Conservation (phyloP, 2,329 filamentous ascomycete species). For the Talaromyces sp. region DNA sequence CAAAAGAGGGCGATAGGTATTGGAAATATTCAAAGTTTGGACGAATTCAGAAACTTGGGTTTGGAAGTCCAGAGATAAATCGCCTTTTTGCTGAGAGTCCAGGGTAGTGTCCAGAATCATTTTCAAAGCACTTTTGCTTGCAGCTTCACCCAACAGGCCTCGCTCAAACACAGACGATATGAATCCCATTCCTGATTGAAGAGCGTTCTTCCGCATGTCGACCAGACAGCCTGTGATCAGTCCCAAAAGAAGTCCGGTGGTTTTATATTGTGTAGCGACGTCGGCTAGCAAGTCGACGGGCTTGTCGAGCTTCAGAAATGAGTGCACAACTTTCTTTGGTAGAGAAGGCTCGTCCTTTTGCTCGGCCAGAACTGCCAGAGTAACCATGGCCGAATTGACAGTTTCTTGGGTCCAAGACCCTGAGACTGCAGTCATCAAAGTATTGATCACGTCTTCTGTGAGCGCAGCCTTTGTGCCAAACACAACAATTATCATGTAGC, state of each 20-base stretch:
- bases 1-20: conserved; percentile 59
- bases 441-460: conserved; percentile 73
- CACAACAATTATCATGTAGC: conserved; percentile 86
- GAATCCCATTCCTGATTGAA: conserved; percentile 43
- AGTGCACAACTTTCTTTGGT: conserved; percentile 64
- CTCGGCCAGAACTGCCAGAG: conserved; percentile 75
- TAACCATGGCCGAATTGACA: conserved; percentile 68
- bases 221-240: conserved; percentile 31
- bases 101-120: conserved; percentile 31
- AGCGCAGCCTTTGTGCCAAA: conserved; percentile 78
- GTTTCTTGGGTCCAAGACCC: conserved; percentile 72
- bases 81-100: conserved; percentile 44
- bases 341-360: conserved; percentile 68
- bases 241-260: conserved; percentile 32
- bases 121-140: conserved; percentile 27
- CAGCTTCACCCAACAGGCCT: conserved; percentile 26
- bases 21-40: conserved; percentile 61
- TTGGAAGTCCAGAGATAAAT: conserved; percentile 46
- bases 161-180: conserved; percentile 33
- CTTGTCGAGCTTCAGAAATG: conserved; percentile 31
- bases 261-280: conserved; percentile 28
- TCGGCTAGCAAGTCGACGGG: conserved; percentile 29
- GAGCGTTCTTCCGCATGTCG: conserved; percentile 29
- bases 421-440: conserved; percentile 84
- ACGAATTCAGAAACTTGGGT: conserved; percentile 62